A percentile compares a stretch with the other conserved stretches of the same genome.
These are phyloP conservation scores for Calonectria ilicicola DNA, from an alignment of 2,329 filamentous ascomycete genomes.

Conservation along the genomic window DNA sequence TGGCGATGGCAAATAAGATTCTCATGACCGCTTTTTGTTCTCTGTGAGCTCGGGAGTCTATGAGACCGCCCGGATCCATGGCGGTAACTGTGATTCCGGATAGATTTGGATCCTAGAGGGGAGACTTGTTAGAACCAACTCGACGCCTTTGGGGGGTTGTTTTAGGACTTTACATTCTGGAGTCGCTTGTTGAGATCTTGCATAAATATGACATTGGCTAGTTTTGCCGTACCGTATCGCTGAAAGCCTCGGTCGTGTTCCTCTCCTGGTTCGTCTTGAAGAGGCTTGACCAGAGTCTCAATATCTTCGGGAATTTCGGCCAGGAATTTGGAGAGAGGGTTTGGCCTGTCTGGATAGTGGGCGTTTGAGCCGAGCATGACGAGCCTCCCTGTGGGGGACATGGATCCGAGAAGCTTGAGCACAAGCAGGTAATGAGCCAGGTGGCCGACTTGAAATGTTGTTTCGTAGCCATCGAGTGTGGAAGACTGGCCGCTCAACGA, in stretches of 20 bases:
- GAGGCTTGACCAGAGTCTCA: slow-evolving; percentile 16
- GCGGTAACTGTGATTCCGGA: slow-evolving; percentile 35
- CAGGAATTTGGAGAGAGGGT: slow-evolving; percentile 27
- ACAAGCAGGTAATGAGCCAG: slow-evolving; percentile 37
- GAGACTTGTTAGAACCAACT: not conserved
- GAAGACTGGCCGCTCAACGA: slow-evolving; percentile 19
- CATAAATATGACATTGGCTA: slow-evolving; percentile 43
- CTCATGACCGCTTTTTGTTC: slow-evolving; percentile 22
- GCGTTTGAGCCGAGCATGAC: slow-evolving; percentile 30
- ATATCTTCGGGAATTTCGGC: slow-evolving; percentile 26
- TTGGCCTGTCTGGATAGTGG: slow-evolving; percentile 26
- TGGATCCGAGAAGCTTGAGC: slow-evolving; percentile 31
- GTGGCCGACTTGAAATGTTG: slow-evolving; percentile 36
- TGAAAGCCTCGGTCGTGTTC: slow-evolving; percentile 39
- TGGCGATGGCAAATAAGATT: not conserved
- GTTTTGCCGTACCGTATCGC: slow-evolving; percentile 35
- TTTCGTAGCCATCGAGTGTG: slow-evolving; percentile 31
- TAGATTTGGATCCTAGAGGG: slow-evolving; percentile 25
- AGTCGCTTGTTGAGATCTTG: slow-evolving; percentile 35
- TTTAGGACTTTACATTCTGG: slow-evolving; percentile 8
- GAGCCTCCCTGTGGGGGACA: slow-evolving; percentile 23
- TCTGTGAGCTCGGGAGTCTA: slow-evolving; percentile 35
- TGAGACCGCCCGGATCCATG: slow-evolving; percentile 38
- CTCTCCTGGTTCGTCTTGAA: slow-evolving; percentile 9
- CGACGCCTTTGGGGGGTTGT: too few relatives aligned